Percentiles rank a stretch among this genome's conserved stretches.
Conservation (phyloP, 495 filamentous ascomycete genomes). For the Aspergillus haitiensis region DNA sequence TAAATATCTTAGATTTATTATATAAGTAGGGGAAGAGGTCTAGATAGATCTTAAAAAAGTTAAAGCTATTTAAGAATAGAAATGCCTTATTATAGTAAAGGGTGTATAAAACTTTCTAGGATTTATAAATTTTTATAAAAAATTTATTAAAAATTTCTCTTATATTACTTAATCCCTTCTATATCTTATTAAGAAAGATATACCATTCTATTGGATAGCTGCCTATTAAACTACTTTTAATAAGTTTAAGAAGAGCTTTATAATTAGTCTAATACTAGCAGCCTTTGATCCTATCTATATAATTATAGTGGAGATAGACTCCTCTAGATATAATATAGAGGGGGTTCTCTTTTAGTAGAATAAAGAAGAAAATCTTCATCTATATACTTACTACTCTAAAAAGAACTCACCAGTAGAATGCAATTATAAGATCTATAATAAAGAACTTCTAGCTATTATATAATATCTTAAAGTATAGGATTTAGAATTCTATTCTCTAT, state of each 20-base stretch:
- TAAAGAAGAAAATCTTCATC: conserved; percentile 7
- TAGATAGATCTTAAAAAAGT: conserved; percentile 4
- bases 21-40: neutral
- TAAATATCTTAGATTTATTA: neutral
- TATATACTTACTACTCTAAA: neutral
- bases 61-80: conserved; percentile 3
- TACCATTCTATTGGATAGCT: neutral
- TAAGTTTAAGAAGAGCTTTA: conserved; percentile 1
- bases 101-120: neutral
- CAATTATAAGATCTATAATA: conserved; percentile 5
- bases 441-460: conserved; percentile 9
- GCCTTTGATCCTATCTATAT: conserved; percentile 8
- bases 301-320: conserved; percentile 7
- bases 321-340: conserved; percentile 11
- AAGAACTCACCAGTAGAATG: neutral
- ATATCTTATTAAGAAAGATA: conserved; percentile 4
- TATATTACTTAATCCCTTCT: conserved; percentile 7
- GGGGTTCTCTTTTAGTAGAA: conserved; percentile 2
- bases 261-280: neutral
- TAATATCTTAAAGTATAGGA: conserved; percentile 4
- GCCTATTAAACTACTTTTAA: neutral
- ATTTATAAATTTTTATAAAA: conserved; percentile 12
- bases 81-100: conserved; percentile 4
- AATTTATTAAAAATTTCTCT: conserved; percentile 1
- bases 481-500: conserved; percentile 3